These are phyloP conservation scores for Yarrowia galli DNA, from an alignment of 1,139 yeast species.

Conservation along the genomic window DNA sequence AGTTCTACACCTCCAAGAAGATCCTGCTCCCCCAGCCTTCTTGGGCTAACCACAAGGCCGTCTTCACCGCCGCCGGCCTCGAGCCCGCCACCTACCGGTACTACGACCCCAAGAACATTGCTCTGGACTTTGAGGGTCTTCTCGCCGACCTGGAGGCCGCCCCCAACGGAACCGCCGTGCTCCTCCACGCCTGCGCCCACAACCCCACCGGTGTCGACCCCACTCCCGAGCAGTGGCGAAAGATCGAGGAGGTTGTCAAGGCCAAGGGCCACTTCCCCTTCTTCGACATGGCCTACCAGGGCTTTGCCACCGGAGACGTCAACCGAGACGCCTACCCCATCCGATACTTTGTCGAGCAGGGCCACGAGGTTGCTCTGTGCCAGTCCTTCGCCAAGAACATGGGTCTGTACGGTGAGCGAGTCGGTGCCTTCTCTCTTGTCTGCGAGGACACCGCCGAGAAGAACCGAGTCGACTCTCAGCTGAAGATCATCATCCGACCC, in stretches of 20 bases:
- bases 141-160: conserved; percentile 71
- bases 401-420: conserved; percentile 98
- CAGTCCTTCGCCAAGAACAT: conserved; percentile 98
- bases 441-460: conserved; percentile 50
- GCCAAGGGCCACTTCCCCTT: conserved; percentile 76
- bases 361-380: conserved; percentile 60
- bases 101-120: conserved; percentile 69
- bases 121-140: conserved; percentile 73
- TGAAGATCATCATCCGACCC: conserved; percentile 78
- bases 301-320: conserved; percentile 91
- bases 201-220: conserved; percentile 99
- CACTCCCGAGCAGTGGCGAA: conserved; percentile 81
- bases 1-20: conserved; percentile 58
- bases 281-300: conserved; percentile 97
- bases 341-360: conserved; percentile 73
- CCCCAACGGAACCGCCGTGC: conserved; percentile 77
- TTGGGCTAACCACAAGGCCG: conserved; percentile 76
- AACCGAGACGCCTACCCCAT: conserved; percentile 87
- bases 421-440: conserved; percentile 76
- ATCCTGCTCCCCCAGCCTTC: conserved; percentile 72
- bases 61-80: conserved; percentile 57
- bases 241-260: conserved; percentile 67
- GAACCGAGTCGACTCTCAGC: conserved; percentile 67
- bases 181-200: conserved; percentile 96
- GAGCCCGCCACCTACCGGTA: conserved; percentile 64